Base-by-base conservation (phyloP, 106 monocot species). In the Dactylorhiza incarnata region DNA sequence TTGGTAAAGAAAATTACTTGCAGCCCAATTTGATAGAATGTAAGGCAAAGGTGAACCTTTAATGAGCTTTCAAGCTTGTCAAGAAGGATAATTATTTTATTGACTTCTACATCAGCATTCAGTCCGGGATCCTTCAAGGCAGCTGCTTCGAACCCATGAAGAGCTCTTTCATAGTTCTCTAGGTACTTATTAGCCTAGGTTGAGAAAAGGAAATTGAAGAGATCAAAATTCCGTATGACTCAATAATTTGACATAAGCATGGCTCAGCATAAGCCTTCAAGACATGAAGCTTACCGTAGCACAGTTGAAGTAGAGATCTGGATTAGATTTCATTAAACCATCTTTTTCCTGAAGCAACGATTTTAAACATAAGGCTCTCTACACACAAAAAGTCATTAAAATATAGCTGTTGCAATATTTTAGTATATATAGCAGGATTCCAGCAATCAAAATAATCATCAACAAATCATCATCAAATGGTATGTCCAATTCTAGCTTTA, bases 81-180 rank as follows among this genome's bases (percentile, higher is more conserved):
- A 47, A 96, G 85, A 79, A 96, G 83, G 81, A 77, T 76, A 29
- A 86, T 81, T 52, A 96, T 91, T 74, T 91, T 90, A 73, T 84
- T 70, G 65, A 87, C 88, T 85, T 96, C 96, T 59, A 79, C 79
- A 78, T 68, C 85, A 54, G 93, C 93, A 86, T 77, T 78, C 48
- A 96, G 90, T 45, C 86, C 85, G 49, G 96, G 96, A 87, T 96
- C 96, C 84, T 84, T 93, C 50, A 79, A 81, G 59, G 96, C 83
- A 62, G 96, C 96, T 73, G 87, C 89, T 87, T 96, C 96, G 81
- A 96, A 96, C 65, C 93, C 93, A 81, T 63, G 81, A 80, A 96
- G 90, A 58, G 96, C 90, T 66, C 90, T 87, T 82, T 93, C 91
- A 83, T 93, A 96, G 71, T 96, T 96, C 83, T 96, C 92, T 15